Conservation (phyloP, 106 monocot genomes). For the Dendrobium catenatum region DNA sequence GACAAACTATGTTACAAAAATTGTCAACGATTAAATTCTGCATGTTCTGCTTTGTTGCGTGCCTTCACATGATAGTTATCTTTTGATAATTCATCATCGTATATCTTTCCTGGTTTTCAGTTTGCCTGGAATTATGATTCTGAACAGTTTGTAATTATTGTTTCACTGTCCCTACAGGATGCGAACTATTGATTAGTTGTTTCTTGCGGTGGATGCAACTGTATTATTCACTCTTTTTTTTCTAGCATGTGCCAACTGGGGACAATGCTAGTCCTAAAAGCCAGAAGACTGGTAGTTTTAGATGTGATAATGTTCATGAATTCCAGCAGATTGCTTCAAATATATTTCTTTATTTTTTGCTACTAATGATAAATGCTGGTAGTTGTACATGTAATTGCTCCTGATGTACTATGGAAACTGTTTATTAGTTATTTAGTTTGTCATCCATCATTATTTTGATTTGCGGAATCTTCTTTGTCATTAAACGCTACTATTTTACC, state of each 20-base stretch:
- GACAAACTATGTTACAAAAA: not conserved
- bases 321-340: not conserved
- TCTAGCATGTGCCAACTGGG: not conserved
- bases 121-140: not conserved
- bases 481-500: not conserved
- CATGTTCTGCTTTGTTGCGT: not conserved
- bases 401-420: not conserved
- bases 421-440: not conserved
- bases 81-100: not conserved
- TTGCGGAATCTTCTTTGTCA: not conserved
- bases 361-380: not conserved
- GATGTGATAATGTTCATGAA: not conserved
- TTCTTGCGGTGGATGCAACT: not conserved
- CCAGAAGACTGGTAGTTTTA: not conserved
- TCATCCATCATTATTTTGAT: not conserved
- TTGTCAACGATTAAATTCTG: not conserved
- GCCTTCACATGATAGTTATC: not conserved
- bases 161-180: not conserved
- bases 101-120: not conserved
- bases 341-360: not conserved
- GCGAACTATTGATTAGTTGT: not conserved
- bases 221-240: not conserved
- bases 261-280: not conserved
- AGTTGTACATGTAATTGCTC: not conserved
- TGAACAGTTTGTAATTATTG: not conserved